These are phyloP conservation scores for Caryopteris hybrid DNA, from an alignment of 305 asterid genomes.

Conservation along the genomic window DNA sequence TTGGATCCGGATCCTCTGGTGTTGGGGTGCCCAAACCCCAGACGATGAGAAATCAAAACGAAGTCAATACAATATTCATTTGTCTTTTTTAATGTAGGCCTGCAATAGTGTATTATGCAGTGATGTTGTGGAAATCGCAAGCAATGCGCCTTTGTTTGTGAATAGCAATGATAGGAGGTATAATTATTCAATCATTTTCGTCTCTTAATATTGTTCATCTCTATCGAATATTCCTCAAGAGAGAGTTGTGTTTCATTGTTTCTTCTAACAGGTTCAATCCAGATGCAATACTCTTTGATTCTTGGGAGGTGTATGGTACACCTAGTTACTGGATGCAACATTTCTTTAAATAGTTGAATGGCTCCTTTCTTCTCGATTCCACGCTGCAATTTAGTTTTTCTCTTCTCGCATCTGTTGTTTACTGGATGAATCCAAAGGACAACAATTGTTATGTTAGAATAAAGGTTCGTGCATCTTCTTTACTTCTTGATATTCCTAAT, in stretches of 20 bases:
- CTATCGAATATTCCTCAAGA: background rate
- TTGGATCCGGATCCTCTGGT: too few relatives aligned
- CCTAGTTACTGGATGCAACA: constrained; percentile 98
- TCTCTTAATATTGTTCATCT: background rate
- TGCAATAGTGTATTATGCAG: constrained; percentile 38
- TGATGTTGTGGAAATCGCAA: constrained; percentile 79
- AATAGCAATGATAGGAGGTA: constrained; percentile 70
- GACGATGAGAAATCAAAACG: too few relatives aligned
- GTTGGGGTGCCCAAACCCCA: too few relatives aligned
- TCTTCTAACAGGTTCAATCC: constrained; percentile 59
- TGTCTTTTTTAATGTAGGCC: background rate
- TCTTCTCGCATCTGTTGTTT: constrained; percentile 64
- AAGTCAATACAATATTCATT: background rate
- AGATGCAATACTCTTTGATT: constrained; percentile 88
- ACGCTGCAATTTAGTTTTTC: constrained; percentile 41
- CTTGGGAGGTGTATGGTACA: constrained; percentile 72
- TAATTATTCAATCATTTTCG: background rate
- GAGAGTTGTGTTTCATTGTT: background rate
- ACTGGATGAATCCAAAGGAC: constrained; percentile 43
- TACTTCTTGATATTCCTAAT: too few relatives aligned
- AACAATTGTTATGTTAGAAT: constrained; percentile 48
- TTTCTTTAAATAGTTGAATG: constrained; percentile 75
- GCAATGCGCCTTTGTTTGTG: constrained; percentile 88
- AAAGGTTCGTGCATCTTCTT: constrained; percentile 23
- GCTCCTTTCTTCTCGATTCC: constrained; percentile 68